Evolutionary conservation across 1,284 basidiomycete species (phyloP), one percentile per base, ranked within the genome.

Genomic region (Ganoderma multipileum): DNA sequence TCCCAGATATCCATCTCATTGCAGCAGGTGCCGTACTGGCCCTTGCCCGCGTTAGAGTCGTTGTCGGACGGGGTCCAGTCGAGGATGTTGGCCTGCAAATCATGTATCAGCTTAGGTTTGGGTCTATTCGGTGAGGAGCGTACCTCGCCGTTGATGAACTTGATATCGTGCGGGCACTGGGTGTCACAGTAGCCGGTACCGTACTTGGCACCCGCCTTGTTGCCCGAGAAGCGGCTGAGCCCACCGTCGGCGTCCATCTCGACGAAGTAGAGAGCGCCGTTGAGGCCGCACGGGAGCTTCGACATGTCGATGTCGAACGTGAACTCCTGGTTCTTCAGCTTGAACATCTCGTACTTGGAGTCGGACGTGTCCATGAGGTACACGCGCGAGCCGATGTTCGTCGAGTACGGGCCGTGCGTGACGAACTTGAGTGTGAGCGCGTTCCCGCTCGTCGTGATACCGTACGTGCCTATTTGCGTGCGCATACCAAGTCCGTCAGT

Each of bases 1-100:
- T 86, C 84, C 86, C 85, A 87, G 75, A 87, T 80, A 77, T 88
- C 86, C 84, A 87, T 86, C 80, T 88, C 85, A 69, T 75, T 81
- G 76, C 86, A 87, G 82, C 85, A 87, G 16, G 84, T 78, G 64
- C 85, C 86, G 73, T 79, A 81, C n/a, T 73, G 50, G 52, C 85
- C 85, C 3, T 74, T 78, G 54, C 85, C 86, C 20, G 84, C 78
- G 79, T 86, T 87, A 74, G 79, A 66, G 73, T 83, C 81, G 74
- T 72, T 83, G 65, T 77, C 63, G 1, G 81, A 79, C 28, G 77
- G 71, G 8, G 71, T 75, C 85, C 86, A 87, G 71, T 79, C 81
- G 23, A 68, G 68, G 61, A 83, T 74, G 78, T 87, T 87, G 62
- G 85, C 85, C 83, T 86, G 68, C 12, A 28, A n/a, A n/a, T n/a